Evolutionary conservation across 192 early-diverging fungal species (phyloP).

Genomic region (Backusella psychrophila): DNA sequence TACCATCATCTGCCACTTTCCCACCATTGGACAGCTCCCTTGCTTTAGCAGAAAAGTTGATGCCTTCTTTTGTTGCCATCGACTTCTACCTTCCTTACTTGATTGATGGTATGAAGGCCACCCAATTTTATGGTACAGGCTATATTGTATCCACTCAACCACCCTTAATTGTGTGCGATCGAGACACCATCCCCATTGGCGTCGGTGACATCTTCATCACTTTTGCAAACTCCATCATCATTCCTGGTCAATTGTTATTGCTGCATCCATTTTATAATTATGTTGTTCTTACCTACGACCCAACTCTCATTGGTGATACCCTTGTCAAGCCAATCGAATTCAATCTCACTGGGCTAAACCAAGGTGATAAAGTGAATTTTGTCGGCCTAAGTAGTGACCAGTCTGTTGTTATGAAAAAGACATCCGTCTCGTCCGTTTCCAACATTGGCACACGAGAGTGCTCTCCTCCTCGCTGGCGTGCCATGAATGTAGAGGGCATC

Average conservation of each 20-base stretch:
- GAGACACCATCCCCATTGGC: slow-evolving; percentile 76
- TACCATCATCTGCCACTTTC: slow-evolving; percentile 70
- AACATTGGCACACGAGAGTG: slow-evolving; percentile 70
- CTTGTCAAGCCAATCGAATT: slow-evolving; percentile 64
- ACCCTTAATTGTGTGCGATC: slow-evolving; percentile 80
- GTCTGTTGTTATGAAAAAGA: slow-evolving; percentile 58
- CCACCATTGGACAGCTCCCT: slow-evolving; percentile 69
- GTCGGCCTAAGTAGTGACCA: slow-evolving; percentile 55
- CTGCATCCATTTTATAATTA: slow-evolving; percentile 90
- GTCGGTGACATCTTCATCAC: slow-evolving; percentile 81
- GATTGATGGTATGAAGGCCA: slow-evolving; percentile 72
- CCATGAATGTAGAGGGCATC: slow-evolving; percentile 60
- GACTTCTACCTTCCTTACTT: slow-evolving; percentile 80
- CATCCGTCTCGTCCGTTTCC: slow-evolving; percentile 54
- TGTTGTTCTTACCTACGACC: slow-evolving; percentile 81
- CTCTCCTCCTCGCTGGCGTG: slow-evolving; percentile 61
- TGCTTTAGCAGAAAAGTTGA: slow-evolving; percentile 67
- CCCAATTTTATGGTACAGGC: slow-evolving; percentile 71
- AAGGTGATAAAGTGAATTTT: slow-evolving; percentile 62
- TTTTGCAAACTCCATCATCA: slow-evolving; percentile 84
- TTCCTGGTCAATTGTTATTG: slow-evolving; percentile 80
- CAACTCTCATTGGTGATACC: slow-evolving; percentile 68
- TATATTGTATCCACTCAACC: slow-evolving; percentile 73
- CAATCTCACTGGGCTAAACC: slow-evolving; percentile 52
- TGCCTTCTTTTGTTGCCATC: slow-evolving; percentile 81